These are phyloP conservation scores for Ceratobasidium sp. DNA, from an alignment of 1,284 basidiomycete genomes.

Conservation along the genomic window DNA sequence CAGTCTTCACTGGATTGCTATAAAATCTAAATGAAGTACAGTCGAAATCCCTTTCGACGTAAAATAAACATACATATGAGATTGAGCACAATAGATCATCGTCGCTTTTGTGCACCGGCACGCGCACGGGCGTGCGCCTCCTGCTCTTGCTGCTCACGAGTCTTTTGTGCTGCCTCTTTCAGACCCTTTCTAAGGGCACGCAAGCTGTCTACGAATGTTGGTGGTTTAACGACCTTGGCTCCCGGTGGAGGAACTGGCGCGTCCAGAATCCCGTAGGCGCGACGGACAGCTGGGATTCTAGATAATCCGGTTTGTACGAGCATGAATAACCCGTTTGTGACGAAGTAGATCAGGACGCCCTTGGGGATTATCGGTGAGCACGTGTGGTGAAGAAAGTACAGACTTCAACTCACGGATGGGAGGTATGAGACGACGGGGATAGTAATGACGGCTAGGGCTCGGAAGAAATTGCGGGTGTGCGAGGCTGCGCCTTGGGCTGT, in stretches of 20 bases:
- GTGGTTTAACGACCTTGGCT: slow-evolving; percentile 29
- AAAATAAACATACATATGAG: not conserved
- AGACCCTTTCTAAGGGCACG: slow-evolving; percentile 31
- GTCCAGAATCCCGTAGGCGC: slow-evolving; percentile 38
- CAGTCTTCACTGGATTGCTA: not conserved
- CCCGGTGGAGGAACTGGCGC: slow-evolving; percentile 43
- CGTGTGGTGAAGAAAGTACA: not conserved
- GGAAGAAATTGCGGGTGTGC: slow-evolving; percentile 80
- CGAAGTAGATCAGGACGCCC: slow-evolving; percentile 75
- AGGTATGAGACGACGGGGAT: slow-evolving; percentile 66
- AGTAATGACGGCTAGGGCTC: slow-evolving; percentile 69
- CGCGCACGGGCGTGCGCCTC: slow-evolving; percentile 27
- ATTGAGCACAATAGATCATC: not conserved
- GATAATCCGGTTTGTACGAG: slow-evolving; percentile 55
- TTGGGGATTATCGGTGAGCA: slow-evolving; percentile 52
- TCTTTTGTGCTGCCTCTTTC: slow-evolving; percentile 33
- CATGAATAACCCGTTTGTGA: slow-evolving; percentile 59
- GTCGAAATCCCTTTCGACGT: not conserved
- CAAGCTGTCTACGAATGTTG: slow-evolving; percentile 44
- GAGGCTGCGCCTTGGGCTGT: slow-evolving; percentile 67
- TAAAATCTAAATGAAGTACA: not conserved
- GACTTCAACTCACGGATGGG: slow-evolving; percentile 48
- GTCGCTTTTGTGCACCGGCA: slow-evolving; percentile 17
- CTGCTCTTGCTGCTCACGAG: slow-evolving; percentile 36
- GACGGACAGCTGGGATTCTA: slow-evolving; percentile 44